Evolutionary conservation across 73 alveolate species (phyloP).

Genomic region (Paramecium biaurelia): DNA sequence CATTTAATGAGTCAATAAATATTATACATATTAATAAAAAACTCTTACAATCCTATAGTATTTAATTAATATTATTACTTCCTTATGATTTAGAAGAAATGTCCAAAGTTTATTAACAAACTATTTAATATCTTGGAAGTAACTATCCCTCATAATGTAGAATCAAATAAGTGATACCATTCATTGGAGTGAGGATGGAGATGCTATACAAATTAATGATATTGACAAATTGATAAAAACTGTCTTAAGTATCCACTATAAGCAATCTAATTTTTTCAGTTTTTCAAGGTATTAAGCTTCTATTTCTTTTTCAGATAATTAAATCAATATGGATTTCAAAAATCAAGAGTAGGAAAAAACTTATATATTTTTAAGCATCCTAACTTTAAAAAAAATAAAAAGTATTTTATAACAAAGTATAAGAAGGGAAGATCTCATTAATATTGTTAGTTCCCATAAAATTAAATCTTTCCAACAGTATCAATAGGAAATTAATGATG

Average conservation of each 20-base stretch:
- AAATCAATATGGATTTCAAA: background rate
- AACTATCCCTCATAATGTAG: background rate
- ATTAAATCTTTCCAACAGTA: background rate
- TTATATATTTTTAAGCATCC: background rate
- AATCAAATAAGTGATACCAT: background rate
- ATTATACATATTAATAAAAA: background rate
- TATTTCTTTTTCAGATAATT: background rate
- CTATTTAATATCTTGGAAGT: background rate
- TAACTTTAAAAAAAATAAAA: background rate
- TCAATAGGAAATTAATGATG: background rate
- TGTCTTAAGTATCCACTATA: background rate
- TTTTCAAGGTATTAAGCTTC: background rate
- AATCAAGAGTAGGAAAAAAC: background rate
- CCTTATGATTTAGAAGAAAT: background rate
- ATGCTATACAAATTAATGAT: background rate
- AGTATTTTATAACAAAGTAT: background rate
- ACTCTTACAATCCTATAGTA: background rate
- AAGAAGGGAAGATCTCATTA: background rate
- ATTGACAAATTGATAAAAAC: background rate
- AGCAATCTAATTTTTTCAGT: background rate
- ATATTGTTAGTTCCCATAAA: background rate
- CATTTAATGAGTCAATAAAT: background rate
- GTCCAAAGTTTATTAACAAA: background rate
- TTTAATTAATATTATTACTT: background rate
- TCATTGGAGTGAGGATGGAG: constrained; percentile 1